Evolutionary conservation across 2,329 filamentous ascomycete genomes (phyloP).

Genomic region (Juglanconis juglandina): DNA sequence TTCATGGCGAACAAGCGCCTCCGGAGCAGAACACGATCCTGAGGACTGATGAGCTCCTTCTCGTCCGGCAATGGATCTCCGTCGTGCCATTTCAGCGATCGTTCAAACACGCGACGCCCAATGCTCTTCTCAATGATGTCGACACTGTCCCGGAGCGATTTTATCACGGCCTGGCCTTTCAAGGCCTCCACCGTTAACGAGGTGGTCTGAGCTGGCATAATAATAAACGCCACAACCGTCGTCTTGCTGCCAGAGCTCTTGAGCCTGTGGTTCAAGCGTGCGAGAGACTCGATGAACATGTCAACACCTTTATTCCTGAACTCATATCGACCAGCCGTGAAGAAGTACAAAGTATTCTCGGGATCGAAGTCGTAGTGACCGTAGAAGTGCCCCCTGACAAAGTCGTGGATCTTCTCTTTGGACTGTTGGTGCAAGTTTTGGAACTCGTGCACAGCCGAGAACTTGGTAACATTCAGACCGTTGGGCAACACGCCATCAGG

Average conservation of each 20-base stretch:
- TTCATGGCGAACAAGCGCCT: constrained; percentile 96
- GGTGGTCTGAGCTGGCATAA: constrained; percentile 95
- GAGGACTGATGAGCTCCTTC: constrained; percentile 88
- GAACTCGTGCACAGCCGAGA: constrained; percentile 97
- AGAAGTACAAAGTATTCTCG: constrained; percentile 96
- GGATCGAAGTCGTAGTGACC: constrained; percentile 96
- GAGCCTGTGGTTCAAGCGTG: constrained; percentile 88
- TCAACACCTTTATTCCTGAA: constrained; percentile 98
- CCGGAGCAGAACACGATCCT: constrained; percentile 89
- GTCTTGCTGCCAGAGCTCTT: constrained; percentile 82
- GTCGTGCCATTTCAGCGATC: constrained; percentile 92
- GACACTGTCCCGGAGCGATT: constrained; percentile 88
- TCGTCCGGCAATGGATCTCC: constrained; percentile 91
- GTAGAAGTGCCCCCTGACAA: constrained; percentile 96
- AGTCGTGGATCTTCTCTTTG: constrained; percentile 98
- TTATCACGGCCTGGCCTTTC: constrained; percentile 95
- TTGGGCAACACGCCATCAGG: constrained; percentile 96
- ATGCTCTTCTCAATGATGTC: constrained; percentile 91
- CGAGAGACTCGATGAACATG: constrained; percentile 98
- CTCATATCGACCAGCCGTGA: constrained; percentile 95
- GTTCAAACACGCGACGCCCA: constrained; percentile 89
- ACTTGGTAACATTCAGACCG: constrained; percentile 96
- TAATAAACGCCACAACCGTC: constrained; percentile 95
- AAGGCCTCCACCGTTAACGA: constrained; percentile 93
- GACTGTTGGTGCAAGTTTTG: constrained; percentile 95